Conservation (phyloP, 306 rosid genomes). For the Castanea mollissima region DNA sequence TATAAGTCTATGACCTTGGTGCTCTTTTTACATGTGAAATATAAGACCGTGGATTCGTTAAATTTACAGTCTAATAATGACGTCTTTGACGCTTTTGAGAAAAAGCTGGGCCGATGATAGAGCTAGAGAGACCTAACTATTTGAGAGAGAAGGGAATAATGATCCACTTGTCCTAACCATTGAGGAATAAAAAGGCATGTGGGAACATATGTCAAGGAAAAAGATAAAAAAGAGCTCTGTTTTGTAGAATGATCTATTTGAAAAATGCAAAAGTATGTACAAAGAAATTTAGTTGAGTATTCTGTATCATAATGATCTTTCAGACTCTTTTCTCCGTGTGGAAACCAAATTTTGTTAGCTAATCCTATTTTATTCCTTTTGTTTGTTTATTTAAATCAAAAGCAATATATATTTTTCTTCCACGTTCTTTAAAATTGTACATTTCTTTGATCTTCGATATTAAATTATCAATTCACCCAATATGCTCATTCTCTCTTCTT, state of each 20-base stretch:
- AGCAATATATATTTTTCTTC: too few relatives aligned
- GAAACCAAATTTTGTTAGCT: too few relatives aligned
- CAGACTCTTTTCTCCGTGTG: background rate
- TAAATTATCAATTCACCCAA: too few relatives aligned
- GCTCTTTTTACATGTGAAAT: background rate
- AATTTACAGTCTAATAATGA: background rate
- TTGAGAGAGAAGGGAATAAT: background rate
- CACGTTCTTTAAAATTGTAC: too few relatives aligned
- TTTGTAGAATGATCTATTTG: background rate
- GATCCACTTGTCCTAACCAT: constrained; percentile 11
- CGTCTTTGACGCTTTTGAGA: background rate
- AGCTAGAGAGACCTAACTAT: background rate
- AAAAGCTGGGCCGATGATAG: too few relatives aligned
- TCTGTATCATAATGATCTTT: background rate
- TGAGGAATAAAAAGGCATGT: background rate
- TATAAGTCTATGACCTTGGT: too few relatives aligned
- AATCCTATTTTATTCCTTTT: too few relatives aligned
- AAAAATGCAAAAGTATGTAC: background rate
- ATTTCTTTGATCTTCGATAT: too few relatives aligned
- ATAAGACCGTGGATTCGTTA: background rate
- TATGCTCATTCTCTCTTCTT: too few relatives aligned
- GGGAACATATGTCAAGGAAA: too few relatives aligned
- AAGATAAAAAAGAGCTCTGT: background rate
- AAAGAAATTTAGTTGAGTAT: background rate
- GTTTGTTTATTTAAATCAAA: too few relatives aligned